Percentiles rank a stretch among this genome's conserved stretches.
Evolutionary conservation across 306 rosid genomes (phyloP).

Genomic region (Adenanthera pavonina): DNA sequence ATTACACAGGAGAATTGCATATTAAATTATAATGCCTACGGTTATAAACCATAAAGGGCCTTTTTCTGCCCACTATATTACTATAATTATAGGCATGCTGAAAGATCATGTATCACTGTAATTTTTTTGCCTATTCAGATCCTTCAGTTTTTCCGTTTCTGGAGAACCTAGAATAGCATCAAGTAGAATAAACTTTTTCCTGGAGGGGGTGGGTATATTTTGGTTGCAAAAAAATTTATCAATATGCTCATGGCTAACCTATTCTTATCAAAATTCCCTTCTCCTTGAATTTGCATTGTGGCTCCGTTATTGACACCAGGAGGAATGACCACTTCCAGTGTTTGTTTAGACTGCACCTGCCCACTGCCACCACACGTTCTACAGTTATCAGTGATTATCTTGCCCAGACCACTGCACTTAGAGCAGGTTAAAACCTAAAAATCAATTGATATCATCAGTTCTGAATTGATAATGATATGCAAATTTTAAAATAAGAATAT

Average conservation of each 20-base stretch:
- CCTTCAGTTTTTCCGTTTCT: neutral
- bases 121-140: neutral
- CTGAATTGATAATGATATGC: neutral
- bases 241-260: constrained; percentile 50
- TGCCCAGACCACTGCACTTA: constrained; percentile 82
- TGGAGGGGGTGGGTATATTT: neutral
- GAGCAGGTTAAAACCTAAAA: constrained; percentile 88
- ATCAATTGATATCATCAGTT: constrained; percentile 21
- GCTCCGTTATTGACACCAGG: constrained; percentile 84
- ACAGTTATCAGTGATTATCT: constrained; percentile 70
- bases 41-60: neutral
- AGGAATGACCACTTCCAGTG: constrained; percentile 65
- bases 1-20: neutral
- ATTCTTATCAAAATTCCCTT: constrained; percentile 73
- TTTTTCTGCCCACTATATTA: constrained; percentile 13
- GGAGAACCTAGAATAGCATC: neutral
- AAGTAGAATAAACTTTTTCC: neutral
- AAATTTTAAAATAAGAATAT: neutral
- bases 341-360: constrained; percentile 60
- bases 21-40: neutral
- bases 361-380: constrained; percentile 76
- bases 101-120: constrained; percentile 9
- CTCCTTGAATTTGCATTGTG: constrained; percentile 78
- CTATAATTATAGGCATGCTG: constrained; percentile 7
- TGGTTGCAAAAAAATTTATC: neutral